Evolutionary conservation across 805 yeast species (phyloP).

Genomic region (Schizosaccharomyces japonicus): DNA sequence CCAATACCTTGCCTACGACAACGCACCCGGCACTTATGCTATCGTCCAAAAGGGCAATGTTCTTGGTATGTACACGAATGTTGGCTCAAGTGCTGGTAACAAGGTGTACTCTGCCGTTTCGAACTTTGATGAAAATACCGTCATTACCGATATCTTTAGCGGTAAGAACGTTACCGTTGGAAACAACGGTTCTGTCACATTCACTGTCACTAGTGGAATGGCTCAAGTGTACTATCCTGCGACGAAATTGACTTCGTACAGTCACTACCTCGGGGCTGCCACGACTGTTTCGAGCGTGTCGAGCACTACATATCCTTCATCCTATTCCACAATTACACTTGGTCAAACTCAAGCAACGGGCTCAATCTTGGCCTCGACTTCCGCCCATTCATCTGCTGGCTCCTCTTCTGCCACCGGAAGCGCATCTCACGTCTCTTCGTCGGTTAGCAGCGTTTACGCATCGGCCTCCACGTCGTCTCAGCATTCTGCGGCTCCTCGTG

Average conservation of each 20-base stretch:
- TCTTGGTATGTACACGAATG: neutral
- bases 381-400: too few species aligned
- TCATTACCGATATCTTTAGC: neutral
- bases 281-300: neutral
- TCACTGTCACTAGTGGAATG: neutral
- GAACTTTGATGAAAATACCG: neutral
- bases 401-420: too few species aligned
- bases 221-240: slow-evolving; percentile 1
- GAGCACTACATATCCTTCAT: neutral
- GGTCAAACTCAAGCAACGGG: too few species aligned
- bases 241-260: neutral
- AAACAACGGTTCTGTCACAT: neutral
- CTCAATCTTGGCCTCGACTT: too few species aligned
- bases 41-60: slow-evolving; percentile 1
- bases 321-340: too few species aligned
- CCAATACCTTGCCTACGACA: neutral
- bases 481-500: too few species aligned
- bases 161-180: neutral
- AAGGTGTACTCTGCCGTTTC: neutral
- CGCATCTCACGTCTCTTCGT: too few species aligned
- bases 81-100: neutral
- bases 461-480: too few species aligned
- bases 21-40: neutral
- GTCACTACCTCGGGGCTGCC: neutral
- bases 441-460: too few species aligned